A percentile compares a stretch with the other conserved stretches of the same genome.
phyloP scores from a whole-genome alignment of 225 moss, liverwort and hornwort species.

The Thuidium tamariscinum region DNA sequence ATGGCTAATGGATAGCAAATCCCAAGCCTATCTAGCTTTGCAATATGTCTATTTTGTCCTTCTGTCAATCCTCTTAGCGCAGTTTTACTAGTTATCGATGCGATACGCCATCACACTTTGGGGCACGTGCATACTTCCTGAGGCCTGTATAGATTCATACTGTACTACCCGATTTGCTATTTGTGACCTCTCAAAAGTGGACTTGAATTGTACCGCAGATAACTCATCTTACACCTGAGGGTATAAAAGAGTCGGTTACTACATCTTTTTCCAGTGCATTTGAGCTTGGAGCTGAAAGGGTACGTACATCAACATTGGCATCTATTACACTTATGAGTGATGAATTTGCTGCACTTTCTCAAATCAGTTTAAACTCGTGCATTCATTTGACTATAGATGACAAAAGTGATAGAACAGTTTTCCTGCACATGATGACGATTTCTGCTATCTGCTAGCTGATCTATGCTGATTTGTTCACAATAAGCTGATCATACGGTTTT shows the following conservation, averaged over 20 bases:
- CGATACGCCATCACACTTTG: not conserved
- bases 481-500: not conserved
- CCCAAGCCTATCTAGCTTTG: not conserved
- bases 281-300: slow-evolving; percentile 75
- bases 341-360: not conserved
- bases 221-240: slow-evolving; percentile 63
- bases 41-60: not conserved
- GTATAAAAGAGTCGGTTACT: slow-evolving; percentile 48
- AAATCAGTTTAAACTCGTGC: not conserved
- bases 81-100: not conserved
- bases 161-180: not conserved
- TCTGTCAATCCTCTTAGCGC: not conserved
- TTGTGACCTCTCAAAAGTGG: not conserved
- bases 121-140: not conserved
- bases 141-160: not conserved
- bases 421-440: not conserved
- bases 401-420: not conserved
- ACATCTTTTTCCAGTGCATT: slow-evolving; percentile 45
- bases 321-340: not conserved
- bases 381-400: not conserved
- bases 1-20: not conserved
- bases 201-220: slow-evolving; percentile 27
- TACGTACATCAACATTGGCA: not conserved
- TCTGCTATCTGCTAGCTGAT: not conserved
- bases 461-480: not conserved